Evolutionary conservation across 1,139 yeast genomes (phyloP).

Genomic region (Pichia sp.): DNA sequence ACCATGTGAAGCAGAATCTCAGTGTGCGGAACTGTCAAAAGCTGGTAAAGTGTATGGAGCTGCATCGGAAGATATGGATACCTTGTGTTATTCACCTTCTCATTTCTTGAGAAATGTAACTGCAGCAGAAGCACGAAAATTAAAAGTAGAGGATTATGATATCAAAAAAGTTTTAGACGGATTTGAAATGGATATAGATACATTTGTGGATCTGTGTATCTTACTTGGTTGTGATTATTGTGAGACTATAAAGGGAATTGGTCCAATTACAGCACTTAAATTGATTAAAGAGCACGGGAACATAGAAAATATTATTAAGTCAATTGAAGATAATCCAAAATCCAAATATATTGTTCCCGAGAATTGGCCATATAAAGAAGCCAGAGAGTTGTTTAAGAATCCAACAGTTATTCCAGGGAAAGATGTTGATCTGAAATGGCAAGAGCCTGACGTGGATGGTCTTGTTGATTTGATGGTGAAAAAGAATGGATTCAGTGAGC

Average conservation of each 20-base stretch:
- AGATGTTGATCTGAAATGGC: conserved; percentile 67
- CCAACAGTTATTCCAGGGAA: conserved; percentile 69
- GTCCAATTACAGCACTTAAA: conserved; percentile 90
- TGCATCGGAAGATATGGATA: conserved; percentile 99
- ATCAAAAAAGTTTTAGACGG: conserved; percentile 66
- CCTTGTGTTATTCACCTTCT: conserved; percentile 86
- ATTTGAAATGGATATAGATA: conserved; percentile 59
- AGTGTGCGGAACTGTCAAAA: conserved; percentile 88
- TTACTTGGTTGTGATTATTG: conserved; percentile 95
- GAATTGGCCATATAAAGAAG: conserved; percentile 89
- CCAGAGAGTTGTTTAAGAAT: conserved; percentile 68
- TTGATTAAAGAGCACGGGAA: conserved; percentile 79
- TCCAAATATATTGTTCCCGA: conserved; percentile 80
- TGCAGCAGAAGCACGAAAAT: conserved; percentile 86
- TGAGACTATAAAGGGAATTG: conserved; percentile 90
- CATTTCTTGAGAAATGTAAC: conserved; percentile 79
- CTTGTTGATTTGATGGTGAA: conserved; percentile 63
- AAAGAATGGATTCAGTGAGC: conserved; percentile 85
- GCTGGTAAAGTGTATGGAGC: conserved; percentile 92
- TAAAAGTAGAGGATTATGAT: conserved; percentile 83
- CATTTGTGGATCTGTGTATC: conserved; percentile 87
- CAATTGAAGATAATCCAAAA: conserved; percentile 52
- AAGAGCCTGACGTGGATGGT: conserved; percentile 70
- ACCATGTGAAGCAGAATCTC: conserved; percentile 98
- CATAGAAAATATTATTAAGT: conserved; percentile 68